These are phyloP conservation scores for Geotrichum histeridarum DNA, from an alignment of 1,139 yeast species.

Conservation along the genomic window DNA sequence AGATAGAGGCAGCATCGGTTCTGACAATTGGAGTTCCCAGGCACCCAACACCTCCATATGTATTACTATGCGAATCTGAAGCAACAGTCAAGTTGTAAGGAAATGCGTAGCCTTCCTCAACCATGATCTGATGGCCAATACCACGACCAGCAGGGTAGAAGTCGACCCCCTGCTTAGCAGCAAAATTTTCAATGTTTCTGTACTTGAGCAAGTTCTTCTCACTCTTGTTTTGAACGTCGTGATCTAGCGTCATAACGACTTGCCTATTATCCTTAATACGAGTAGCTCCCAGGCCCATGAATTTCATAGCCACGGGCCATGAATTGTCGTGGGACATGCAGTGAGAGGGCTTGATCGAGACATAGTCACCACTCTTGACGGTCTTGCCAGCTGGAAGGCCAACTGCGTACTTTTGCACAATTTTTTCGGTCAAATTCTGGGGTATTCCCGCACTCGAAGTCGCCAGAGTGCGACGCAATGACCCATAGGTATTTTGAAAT, in stretches of 20 bases:
- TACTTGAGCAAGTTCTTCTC: conserved; percentile 87
- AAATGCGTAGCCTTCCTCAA: conserved; percentile 97
- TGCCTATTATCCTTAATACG: conserved; percentile 78
- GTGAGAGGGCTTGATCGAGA: conserved; percentile 89
- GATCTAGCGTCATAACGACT: conserved; percentile 93
- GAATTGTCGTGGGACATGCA: conserved; percentile 99
- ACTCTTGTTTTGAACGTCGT: conserved; percentile 90
- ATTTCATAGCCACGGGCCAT: conserved; percentile 98
- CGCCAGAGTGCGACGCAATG: conserved; percentile 18
- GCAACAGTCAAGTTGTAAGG: conserved; percentile 93
- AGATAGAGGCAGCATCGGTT: conserved; percentile 97
- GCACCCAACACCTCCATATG: conserved; percentile 94
- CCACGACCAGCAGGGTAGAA: conserved; percentile 99
- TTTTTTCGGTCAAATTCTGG: conserved; percentile 90
- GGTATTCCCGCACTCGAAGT: conserved; percentile 22
- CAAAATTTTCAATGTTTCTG: conserved; percentile 80
- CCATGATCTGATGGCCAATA: conserved; percentile 98
- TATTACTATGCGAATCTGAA: conserved; percentile 94
- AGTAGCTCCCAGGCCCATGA: conserved; percentile 89
- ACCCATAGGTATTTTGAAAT: conserved; percentile 6
- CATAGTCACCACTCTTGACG: conserved; percentile 89
- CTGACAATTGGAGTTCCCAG: conserved; percentile 96
- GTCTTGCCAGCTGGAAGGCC: conserved; percentile 65
- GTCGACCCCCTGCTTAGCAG: conserved; percentile 87
- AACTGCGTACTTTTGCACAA: conserved; percentile 88